A percentile compares a stretch with the other conserved stretches of the same genome.
Conservation (phyloP, 2,329 filamentous ascomycete genomes). For the Chaetomiaceae sp. region DNA sequence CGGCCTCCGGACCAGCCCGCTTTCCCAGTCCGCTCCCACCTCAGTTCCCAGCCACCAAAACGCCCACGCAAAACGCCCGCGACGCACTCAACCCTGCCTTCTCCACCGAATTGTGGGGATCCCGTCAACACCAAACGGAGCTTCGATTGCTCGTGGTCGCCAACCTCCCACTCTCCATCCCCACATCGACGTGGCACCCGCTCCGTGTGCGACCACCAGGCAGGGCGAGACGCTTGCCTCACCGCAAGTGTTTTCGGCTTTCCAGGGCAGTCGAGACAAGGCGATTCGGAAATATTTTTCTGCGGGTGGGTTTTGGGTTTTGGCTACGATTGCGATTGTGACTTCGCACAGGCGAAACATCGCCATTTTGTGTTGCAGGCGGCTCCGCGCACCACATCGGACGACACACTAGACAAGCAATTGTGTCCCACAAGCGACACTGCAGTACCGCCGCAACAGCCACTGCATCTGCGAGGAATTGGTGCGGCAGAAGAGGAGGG, state of each 20-base stretch:
- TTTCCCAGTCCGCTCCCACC: too few relatives aligned
- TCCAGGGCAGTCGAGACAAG: not conserved
- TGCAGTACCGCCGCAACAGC: not conserved
- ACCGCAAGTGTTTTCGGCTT: conserved; percentile 4
- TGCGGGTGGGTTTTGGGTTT: not conserved
- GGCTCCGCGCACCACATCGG: not conserved
- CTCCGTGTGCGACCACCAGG: conserved; percentile 5
- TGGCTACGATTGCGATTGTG: too few relatives aligned
- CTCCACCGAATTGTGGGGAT: conserved; percentile 8
- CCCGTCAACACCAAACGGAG: not conserved
- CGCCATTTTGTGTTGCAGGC: not conserved
- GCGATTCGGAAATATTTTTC: conserved; percentile 1
- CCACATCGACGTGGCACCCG: conserved; percentile 6
- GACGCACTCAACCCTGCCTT: not conserved
- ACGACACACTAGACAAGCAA: not conserved
- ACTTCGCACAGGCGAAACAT: not conserved
- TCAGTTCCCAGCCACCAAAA: conserved; percentile 7
- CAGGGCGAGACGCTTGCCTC: conserved; percentile 8
- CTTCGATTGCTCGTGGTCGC: not conserved
- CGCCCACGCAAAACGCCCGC: not conserved
- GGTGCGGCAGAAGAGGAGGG: too few relatives aligned
- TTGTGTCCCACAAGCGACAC: not conserved
- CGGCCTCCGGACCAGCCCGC: too few relatives aligned
- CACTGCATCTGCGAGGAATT: too few relatives aligned
- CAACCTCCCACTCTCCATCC: conserved; percentile 1